Evolutionary conservation across 2,329 filamentous ascomycete species (phyloP), one percentile per base, ranked within the genome.

Genomic region (Trichoderma endophyticum): DNA sequence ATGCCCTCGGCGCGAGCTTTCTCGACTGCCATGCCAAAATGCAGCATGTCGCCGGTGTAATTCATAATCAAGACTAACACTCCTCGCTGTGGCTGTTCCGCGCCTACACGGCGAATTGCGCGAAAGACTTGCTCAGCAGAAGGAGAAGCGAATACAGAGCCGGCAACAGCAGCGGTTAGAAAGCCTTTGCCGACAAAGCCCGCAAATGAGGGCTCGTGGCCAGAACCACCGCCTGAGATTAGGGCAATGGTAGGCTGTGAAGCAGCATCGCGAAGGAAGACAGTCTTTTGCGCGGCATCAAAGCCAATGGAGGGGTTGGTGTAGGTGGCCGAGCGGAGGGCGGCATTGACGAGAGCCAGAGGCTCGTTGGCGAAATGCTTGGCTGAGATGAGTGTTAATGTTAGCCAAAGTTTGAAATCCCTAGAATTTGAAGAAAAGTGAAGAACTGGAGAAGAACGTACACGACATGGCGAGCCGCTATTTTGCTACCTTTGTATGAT

Each of bases 41-140:
- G 92, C 72, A 94, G 82, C 63, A 93, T 87, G 78, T 91, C 89
- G 14, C 89, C 89, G 0, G 91, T 93, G 77, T 93, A 93, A 78
- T 94, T 94, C 86, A 92, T 93, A 9, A 93, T 90, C 24, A 93
- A 87, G 8, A 93, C 86, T 39, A 93, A 80, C 1, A 93, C 90
- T 7, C 92, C 92, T 74, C 89, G 87, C 30, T 88, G 85, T 4
- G 73, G 74, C 72, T 75, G 72, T 18, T 74, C 68, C 2, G 86
- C 87, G 43, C 89, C 86, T 0, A 92, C 87, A 64, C 88, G 84
- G 75, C 89, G 84, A 21, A 92, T 88, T 65, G 89, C 91, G 76
- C 87, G 84, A 61, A 90, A 84, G 70, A 94, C 88, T 78, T 94
- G 92, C 78, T 92, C 90, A 0, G 92, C 90, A n/a, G 86, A 89